Base-by-base conservation (phyloP, 208 protist genomes). In the Vickermania spadyakhi region DNA sequence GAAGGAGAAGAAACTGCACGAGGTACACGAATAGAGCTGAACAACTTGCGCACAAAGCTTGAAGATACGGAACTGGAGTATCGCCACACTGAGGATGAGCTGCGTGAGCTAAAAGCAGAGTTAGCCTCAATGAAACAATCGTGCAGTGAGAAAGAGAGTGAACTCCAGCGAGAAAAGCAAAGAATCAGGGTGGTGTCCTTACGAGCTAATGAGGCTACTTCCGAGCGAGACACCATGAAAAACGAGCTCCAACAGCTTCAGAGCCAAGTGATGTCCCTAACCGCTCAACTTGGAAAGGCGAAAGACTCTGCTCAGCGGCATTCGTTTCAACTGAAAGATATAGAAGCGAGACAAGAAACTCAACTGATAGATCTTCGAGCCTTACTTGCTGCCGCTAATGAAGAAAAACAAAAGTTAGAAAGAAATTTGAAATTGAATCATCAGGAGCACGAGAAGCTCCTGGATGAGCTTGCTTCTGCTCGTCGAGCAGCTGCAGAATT, bases 71-170 rank as follows among this genome's bases (percentile, higher is more conserved):
- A 51, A 1, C 66, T 66, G 55, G 74, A 79, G 58, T 41, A 68
- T 51, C 63, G 68, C 28, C 67, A 81, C 64, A 57, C 31, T 61
- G 85, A 86, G 58, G 81, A 75, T 18, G 81, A 87, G 69, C 60
- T 81, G 56, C 81, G 81, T 1, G 79, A 89, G 62, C 69, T 84
- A 28, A 73, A 72, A 0, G 75, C 72, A 25, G 84, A 89, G 61
- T 36, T 85, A 22, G 60, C 70, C 1, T 72, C 76, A 3, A 54
- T 85, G 57, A 72, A 89, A 56, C 31, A 66, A 1, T 62, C 75
- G 13, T 59, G 83, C 57, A 50, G 68, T 23, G 72, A 73, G 42
- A 73, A 84, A 30, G 71, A 75, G 41, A 67, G 61, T 18, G 41
- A 66, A 3, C 45, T 77, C 13, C 28, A 29, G 26, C 25, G 26